phyloP scores from a whole-genome alignment of 768 basidiomycete species.

The Agrocybe praecox region DNA sequence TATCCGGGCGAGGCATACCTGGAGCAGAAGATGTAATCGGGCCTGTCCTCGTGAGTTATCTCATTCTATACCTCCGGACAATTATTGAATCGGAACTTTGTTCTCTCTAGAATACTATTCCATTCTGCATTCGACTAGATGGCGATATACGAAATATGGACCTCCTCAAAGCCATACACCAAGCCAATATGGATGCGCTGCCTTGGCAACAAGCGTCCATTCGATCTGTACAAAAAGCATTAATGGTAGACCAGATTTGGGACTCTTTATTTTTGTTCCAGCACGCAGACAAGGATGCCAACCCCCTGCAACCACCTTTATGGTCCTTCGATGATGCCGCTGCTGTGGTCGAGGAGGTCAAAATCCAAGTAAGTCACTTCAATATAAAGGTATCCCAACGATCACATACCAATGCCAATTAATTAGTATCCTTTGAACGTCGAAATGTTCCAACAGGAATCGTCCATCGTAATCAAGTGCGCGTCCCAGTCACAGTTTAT shows the following conservation, averaged over 20 bases:
- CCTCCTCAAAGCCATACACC: slow-evolving; percentile 38
- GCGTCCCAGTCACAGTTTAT: slow-evolving; percentile 35
- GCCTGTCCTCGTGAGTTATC: slow-evolving; percentile 41
- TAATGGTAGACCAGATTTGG: slow-evolving; percentile 34
- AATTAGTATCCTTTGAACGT: slow-evolving; percentile 45
- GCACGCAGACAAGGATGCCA: slow-evolving; percentile 21
- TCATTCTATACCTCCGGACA: slow-evolving; percentile 11
- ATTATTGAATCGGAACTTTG: background rate
- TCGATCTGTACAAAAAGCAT: slow-evolving; percentile 37
- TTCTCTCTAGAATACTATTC: slow-evolving; percentile 43
- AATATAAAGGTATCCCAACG: background rate
- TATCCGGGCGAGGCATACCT: slow-evolving; percentile 44
- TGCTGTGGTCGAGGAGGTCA: slow-evolving; percentile 12
- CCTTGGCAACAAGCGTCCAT: slow-evolving; percentile 50
- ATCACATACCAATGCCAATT: background rate
- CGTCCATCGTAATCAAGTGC: slow-evolving; percentile 34
- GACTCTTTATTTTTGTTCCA: slow-evolving; percentile 50
- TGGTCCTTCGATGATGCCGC: slow-evolving; percentile 27
- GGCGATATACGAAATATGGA: slow-evolving; percentile 28
- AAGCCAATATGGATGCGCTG: slow-evolving; percentile 37
- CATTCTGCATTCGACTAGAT: slow-evolving; percentile 39
- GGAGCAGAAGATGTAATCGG: slow-evolving; percentile 46
- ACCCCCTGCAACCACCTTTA: slow-evolving; percentile 18
- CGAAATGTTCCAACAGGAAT: slow-evolving; percentile 35
- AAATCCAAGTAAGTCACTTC: slow-evolving; percentile 27